Conservation (phyloP, 2,329 filamentous ascomycete genomes). For the Pseudogymnoascus sp. region DNA sequence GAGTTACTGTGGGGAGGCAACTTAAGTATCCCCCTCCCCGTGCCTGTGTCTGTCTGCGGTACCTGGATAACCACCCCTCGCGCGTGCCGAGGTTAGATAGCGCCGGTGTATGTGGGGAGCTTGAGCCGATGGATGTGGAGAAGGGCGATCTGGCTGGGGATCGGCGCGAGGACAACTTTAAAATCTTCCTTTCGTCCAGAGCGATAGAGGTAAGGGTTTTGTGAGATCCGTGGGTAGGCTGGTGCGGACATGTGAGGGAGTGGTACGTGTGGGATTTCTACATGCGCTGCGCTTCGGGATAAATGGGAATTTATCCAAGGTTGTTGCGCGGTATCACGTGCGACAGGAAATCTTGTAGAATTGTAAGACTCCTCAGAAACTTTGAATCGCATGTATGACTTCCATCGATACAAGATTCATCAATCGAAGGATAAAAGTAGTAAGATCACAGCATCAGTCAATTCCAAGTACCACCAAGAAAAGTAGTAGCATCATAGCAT, state of each 20-base stretch:
- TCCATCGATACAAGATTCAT: background rate
- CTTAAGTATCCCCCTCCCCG: too few species aligned
- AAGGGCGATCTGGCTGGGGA: too few species aligned
- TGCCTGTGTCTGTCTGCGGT: too few species aligned
- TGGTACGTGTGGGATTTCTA: too few species aligned
- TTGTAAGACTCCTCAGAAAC: background rate
- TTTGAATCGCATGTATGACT: background rate
- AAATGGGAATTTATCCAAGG: background rate
- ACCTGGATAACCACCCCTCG: background rate
- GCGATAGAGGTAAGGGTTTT: too few species aligned
- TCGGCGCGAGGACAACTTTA: background rate
- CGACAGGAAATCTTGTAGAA: too few species aligned
- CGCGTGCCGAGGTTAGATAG: constrained; percentile 3
- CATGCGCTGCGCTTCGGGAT: too few species aligned
- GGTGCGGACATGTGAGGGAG: background rate
- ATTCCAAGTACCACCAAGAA: background rate
- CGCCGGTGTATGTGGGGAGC: background rate
- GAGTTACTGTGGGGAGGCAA: background rate
- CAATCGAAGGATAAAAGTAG: too few species aligned
- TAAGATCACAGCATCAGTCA: background rate
- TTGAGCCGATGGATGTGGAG: background rate
- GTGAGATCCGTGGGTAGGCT: too few species aligned
- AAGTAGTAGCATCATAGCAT: background rate
- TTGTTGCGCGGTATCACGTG: background rate
- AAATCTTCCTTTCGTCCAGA: background rate